These are phyloP conservation scores for Hordeum pubiflorum DNA, from an alignment of 202 grass and related monocot genomes.

Conservation along the genomic window DNA sequence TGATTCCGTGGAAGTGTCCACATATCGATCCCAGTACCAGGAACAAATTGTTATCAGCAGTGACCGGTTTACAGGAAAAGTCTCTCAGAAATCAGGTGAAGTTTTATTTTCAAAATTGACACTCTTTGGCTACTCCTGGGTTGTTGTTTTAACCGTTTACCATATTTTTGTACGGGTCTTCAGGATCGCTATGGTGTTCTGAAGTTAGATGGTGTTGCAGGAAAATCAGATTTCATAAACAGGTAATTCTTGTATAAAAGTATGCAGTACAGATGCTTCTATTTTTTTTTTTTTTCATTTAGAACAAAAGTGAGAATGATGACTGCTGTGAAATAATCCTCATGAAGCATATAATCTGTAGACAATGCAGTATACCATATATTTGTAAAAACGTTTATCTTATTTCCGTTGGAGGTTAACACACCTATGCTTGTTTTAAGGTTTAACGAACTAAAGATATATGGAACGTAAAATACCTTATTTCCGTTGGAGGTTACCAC, in stretches of 20 bases:
- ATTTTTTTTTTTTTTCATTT: not conserved
- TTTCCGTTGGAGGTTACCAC: not conserved
- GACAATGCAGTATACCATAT: not conserved
- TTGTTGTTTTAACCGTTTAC: constrained; percentile 9
- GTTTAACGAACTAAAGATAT: not conserved
- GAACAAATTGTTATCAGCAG: constrained; percentile 47
- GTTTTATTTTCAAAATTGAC: not conserved
- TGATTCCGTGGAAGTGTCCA: constrained; percentile 67
- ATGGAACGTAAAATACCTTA: not conserved
- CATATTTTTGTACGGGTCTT: constrained; percentile 24
- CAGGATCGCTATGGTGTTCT: constrained; percentile 71
- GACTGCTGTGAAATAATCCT: not conserved
- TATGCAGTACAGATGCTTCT: too few species aligned
- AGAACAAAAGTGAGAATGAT: not conserved
- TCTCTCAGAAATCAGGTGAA: constrained; percentile 58
- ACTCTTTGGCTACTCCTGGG: not conserved
- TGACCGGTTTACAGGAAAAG: constrained; percentile 55
- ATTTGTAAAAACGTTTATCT: not conserved
- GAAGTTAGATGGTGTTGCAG: constrained; percentile 57
- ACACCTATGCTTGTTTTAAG: not conserved
- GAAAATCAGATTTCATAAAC: constrained; percentile 85
- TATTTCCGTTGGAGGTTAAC: not conserved
- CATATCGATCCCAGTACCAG: constrained; percentile 47
- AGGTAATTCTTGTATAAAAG: constrained; percentile 47
- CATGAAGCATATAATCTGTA: not conserved